Conservation (phyloP, 2,329 filamentous ascomycete species). For the Mycogone perniciosa region DNA sequence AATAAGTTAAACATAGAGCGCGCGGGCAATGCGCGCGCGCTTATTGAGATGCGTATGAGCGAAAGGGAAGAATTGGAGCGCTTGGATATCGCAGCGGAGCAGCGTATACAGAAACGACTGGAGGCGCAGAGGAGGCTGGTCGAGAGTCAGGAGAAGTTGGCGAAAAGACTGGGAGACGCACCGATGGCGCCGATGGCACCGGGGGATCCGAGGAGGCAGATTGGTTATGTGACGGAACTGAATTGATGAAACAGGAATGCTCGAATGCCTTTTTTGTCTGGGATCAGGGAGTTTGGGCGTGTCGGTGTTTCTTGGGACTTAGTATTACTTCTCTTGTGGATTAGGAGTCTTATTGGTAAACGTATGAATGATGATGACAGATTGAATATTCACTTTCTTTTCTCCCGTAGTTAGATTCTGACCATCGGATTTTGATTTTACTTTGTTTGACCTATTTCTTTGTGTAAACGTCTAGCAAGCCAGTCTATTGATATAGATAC, state of each 20-base stretch:
- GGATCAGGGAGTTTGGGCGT: too few relatives aligned
- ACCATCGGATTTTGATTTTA: too few relatives aligned
- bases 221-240: slow-evolving; percentile 52
- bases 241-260: slow-evolving; percentile 24
- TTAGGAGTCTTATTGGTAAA: too few relatives aligned
- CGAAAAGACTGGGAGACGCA: slow-evolving; percentile 39
- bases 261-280: too few relatives aligned
- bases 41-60: slow-evolving; percentile 42
- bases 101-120: slow-evolving; percentile 38
- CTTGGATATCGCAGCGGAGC: slow-evolving; percentile 41
- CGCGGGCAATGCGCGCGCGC: slow-evolving; percentile 42
- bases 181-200: slow-evolving; percentile 16
- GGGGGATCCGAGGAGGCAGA: slow-evolving; percentile 37
- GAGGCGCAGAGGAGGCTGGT: slow-evolving; percentile 48
- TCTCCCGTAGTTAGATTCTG: too few relatives aligned
- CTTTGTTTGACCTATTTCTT: too few relatives aligned
- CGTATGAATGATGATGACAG: too few relatives aligned
- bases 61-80: slow-evolving; percentile 47
- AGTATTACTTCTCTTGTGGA: too few relatives aligned
- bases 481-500: too few relatives aligned
- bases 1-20: slow-evolving; percentile 38
- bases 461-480: too few relatives aligned
- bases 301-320: too few relatives aligned
- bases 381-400: too few relatives aligned
- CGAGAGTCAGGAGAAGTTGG: slow-evolving; percentile 38